Evolutionary conservation across 805 yeast species (phyloP), one percentile per base, ranked within the genome.

Genomic region (Lipomyces spencermartinsiae): DNA sequence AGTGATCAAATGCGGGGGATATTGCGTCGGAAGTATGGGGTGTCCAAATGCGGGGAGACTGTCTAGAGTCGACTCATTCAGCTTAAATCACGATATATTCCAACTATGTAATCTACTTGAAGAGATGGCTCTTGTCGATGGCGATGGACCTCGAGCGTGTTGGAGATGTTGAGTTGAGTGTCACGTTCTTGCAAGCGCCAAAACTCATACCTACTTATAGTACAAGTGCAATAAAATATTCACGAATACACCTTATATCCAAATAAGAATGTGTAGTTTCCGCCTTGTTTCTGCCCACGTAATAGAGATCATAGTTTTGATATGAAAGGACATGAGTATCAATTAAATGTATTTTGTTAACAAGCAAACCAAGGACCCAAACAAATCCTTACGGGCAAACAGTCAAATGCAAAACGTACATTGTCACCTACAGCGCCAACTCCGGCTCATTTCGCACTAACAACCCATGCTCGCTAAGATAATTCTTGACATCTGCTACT

Each of bases 401-500:
- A 35, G n/a, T 60, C 19, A 54, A 43, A 19, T 9, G 54, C 49
- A 19, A 43, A 43, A 16, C 34, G 9, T n/a, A 43, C 7, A n/a
- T 43, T 43, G 43, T 31, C 12, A 8, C 9, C 46, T 69, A 69
- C 33, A 63, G 37, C 6, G 2, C 55, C 39, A 66, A 29, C 60
- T 69, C 71, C 33, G 69, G 51, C 63, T 69, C 73, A 33, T 63
- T 81, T 78, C 97, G 86, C n/a, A 92, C 97, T 68, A 86, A 86
- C 76, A 92, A 83, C 0, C 90, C 91, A 16, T 84, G 78, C 0
- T 82, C 79, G 58, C 82, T 79, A 77, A 94, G 83, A 72, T 84
- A 87, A 35, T 84, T 77, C 79, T 95, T 95, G 57, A 95, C 97
- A 61, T 93, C 88, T 61, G 85, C 84, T 19, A 95, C 98, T 12